Evolutionary conservation across 2,329 filamentous ascomycete genomes (phyloP).

Genomic region (Grosmannia serpens): DNA sequence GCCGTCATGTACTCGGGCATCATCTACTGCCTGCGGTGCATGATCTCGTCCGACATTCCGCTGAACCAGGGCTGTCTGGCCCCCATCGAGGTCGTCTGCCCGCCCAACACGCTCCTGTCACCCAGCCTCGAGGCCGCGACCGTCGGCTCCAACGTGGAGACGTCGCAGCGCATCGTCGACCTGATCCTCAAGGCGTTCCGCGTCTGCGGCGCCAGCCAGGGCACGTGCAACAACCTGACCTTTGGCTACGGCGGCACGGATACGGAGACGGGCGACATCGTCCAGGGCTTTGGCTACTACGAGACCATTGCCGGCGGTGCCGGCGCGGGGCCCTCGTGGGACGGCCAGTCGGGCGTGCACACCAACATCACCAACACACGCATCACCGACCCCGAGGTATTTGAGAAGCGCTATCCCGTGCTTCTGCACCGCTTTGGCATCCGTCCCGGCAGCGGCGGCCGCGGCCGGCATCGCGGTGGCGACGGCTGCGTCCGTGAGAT

Average conservation of each 20-base stretch:
- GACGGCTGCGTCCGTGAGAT: slow-evolving; percentile 24
- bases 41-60: slow-evolving; percentile 24
- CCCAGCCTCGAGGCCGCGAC: slow-evolving; percentile 14
- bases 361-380: slow-evolving; percentile 22
- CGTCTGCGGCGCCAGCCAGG: slow-evolving; percentile 16
- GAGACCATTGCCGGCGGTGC: slow-evolving; percentile 21
- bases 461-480: slow-evolving; percentile 20
- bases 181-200: slow-evolving; percentile 15
- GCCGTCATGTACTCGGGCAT: slow-evolving; percentile 17
- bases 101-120: slow-evolving; percentile 20
- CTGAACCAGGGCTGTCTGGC: slow-evolving; percentile 26
- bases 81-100: slow-evolving; percentile 21
- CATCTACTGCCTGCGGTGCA: slow-evolving; percentile 24
- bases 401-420: slow-evolving; percentile 24
- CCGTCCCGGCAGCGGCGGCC: slow-evolving; percentile 18
- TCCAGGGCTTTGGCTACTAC: slow-evolving; percentile 18
- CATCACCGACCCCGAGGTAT: slow-evolving; percentile 21
- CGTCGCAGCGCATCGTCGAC: slow-evolving; percentile 21
- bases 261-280: slow-evolving; percentile 14
- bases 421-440: slow-evolving; percentile 21
- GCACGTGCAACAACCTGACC: slow-evolving; percentile 19
- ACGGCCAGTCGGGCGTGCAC: slow-evolving; percentile 19
- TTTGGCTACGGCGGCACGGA: slow-evolving; percentile 17
- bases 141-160: slow-evolving; percentile 29
- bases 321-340: slow-evolving; percentile 20